Conservation (phyloP, 139 green algal species). For the Auxenochlorella pyrenoidosa region DNA sequence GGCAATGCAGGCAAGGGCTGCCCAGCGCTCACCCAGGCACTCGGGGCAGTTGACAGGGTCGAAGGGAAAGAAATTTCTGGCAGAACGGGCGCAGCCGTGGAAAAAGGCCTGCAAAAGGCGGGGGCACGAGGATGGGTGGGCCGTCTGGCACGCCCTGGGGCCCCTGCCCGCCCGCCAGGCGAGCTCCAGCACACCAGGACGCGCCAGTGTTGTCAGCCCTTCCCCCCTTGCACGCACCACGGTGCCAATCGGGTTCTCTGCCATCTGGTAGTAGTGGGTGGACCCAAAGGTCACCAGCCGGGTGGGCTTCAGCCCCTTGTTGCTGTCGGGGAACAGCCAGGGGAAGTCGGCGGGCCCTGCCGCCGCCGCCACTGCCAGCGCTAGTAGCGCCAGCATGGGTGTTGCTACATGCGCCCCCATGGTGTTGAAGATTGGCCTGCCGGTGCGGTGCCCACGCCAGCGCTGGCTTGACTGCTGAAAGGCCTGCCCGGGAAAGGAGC, state of each 20-base stretch:
- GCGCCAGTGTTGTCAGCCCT: no score
- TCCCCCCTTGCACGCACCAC: neutral
- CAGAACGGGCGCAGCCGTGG: constrained; percentile 21
- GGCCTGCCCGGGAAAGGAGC: no score
- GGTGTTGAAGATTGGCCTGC: neutral
- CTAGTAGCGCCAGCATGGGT: neutral
- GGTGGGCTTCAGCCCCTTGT: constrained; percentile 13
- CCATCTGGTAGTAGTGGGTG: constrained; percentile 27
- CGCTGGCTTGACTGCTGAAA: no score
- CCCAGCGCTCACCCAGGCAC: constrained; percentile 8
- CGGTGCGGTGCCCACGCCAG: no score
- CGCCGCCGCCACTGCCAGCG: neutral
- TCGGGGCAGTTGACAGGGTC: neutral
- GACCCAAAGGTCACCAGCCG: neutral
- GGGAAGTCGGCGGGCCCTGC: neutral
- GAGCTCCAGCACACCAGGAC: no score
- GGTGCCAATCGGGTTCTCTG: neutral
- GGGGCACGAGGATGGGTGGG: neutral
- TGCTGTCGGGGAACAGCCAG: neutral
- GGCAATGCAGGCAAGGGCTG: neutral
- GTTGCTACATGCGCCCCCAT: neutral
- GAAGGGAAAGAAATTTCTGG: constrained; percentile 24
- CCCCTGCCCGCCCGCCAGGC: no score
- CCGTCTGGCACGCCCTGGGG: no score
- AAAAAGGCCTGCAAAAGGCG: constrained; percentile 6